Evolutionary conservation across 305 asterid genomes (phyloP), one percentile per base, ranked within the genome.

Genomic region (Coffea humblotiana): DNA sequence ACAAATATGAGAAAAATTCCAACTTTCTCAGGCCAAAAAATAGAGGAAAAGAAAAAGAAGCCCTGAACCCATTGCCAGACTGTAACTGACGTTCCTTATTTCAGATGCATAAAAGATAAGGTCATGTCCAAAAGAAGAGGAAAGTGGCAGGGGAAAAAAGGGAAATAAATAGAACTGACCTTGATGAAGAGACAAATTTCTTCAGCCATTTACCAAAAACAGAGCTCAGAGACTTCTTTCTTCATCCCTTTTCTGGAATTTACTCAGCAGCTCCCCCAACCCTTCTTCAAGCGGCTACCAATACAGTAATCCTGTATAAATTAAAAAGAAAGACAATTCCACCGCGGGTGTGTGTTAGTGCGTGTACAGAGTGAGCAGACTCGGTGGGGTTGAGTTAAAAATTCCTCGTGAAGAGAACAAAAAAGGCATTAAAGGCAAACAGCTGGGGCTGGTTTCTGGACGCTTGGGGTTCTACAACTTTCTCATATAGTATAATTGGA

Each of bases 151-250:
- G 61, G 18, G 18, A 51, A 64, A 76, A 13, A 47, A 65, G 73
- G 4, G 13, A 45, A 13, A 52, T 43, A 73, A 48, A 82, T 32
- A 77, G 72, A 78, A 52, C 86, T 83, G 68, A 91, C 98, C 96
- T 93, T 92, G 60, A 92, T 83, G 88, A 93, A 87, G 66, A 92
- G 63, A 80, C 94, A 91, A 72, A 90, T 89, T 72, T 84, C 93
- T 82, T 91, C 98, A 52, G 94, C 94, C 98, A 93, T 93, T 74
- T 29, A 77, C 21, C 21, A 67, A 77, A 66, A 48, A 63, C 40
- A 83, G 37, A 82, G 84, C 84, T 80, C 86, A 88, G 78, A 80
- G 60, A 73, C 81, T 79, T 82, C 76, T 80, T 76, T 82, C 78
- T 64, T 78, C 86, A 75, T 73, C 52, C 79, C 72, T 75, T 29